These are phyloP conservation scores for Solanum hybrid DNA, from an alignment of 305 asterid genomes.

Conservation along the genomic window DNA sequence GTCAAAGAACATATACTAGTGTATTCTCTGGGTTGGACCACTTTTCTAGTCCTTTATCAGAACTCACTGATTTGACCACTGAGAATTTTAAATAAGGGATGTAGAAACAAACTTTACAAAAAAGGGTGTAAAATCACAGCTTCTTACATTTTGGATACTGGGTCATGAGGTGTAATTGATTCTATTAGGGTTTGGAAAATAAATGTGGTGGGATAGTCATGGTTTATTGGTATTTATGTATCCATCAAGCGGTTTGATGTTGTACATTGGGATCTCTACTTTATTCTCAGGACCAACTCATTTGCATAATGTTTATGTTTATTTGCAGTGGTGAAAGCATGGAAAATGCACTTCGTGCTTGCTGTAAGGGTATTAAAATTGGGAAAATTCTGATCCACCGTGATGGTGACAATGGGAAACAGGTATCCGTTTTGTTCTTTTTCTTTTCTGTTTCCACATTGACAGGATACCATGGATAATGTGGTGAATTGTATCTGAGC, in stretches of 20 bases:
- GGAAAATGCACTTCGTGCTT: constrained; percentile 98
- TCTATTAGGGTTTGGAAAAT: background rate
- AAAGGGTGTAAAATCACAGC: background rate
- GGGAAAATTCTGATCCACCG: constrained; percentile 97
- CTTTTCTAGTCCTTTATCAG: background rate
- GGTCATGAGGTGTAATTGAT: background rate
- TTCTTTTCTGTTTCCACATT: background rate
- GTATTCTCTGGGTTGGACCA: background rate
- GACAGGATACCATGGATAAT: background rate
- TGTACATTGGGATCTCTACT: background rate
- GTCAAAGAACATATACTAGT: background rate
- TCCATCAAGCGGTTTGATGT: background rate
- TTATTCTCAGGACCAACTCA: background rate
- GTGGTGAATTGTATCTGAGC: constrained; percentile 13
- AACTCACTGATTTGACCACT: background rate
- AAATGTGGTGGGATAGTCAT: background rate
- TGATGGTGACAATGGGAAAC: constrained; percentile 94
- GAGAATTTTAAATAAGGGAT: background rate
- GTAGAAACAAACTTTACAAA: background rate
- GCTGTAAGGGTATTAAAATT: constrained; percentile 97
- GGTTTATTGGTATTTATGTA: background rate
- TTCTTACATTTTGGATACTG: background rate
- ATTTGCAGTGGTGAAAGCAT: constrained; percentile 87
- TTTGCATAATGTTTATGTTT: background rate
- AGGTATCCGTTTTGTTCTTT: constrained; percentile 31